A percentile compares a stretch with the other conserved stretches of the same genome.
phyloP scores from a whole-genome alignment of 495 filamentous ascomycete genomes.

The Aspergillus steynii region DNA sequence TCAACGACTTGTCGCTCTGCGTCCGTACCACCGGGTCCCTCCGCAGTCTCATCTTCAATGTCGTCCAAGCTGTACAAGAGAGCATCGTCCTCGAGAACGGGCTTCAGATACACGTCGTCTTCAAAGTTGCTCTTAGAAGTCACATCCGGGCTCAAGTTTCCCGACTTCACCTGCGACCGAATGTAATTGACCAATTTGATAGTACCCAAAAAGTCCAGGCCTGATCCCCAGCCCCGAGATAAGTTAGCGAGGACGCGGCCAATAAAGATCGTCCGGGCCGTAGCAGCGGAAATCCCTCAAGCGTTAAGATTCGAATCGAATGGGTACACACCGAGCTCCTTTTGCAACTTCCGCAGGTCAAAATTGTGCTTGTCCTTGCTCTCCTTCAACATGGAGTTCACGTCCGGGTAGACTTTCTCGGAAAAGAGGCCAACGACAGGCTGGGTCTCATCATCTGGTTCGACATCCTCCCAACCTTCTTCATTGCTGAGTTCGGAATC shows the following conservation, averaged over 20 bases:
- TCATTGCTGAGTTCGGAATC: conserved; percentile 57
- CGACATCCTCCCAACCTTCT: conserved; percentile 81
- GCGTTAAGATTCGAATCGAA: conserved; percentile 11
- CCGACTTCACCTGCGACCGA: conserved; percentile 54
- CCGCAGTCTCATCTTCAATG: conserved; percentile 43
- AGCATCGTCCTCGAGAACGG: conserved; percentile 87
- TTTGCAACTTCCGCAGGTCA: conserved; percentile 67
- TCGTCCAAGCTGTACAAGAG: conserved; percentile 84
- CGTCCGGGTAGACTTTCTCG: conserved; percentile 64
- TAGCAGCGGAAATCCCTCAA: conserved; percentile 15
- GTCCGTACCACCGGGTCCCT: conserved; percentile 27
- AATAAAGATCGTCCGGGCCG: conserved; percentile 12
- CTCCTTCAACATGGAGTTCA: conserved; percentile 66
- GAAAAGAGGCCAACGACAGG: conserved; percentile 71
- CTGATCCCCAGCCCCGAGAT: conserved; percentile 32
- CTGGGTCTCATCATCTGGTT: conserved; percentile 64
- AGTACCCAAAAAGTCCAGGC: conserved; percentile 76
- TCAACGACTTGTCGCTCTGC: conserved; percentile 61
- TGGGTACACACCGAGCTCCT: conserved; percentile 57
- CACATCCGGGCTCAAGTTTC: conserved; percentile 52
- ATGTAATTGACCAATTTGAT: conserved; percentile 88
- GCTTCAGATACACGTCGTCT: conserved; percentile 76
- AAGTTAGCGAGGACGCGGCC: conserved; percentile 22
- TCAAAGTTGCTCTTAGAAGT: conserved; percentile 61
- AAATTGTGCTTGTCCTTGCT: conserved; percentile 71